Evolutionary conservation across 2,329 filamentous ascomycete species (phyloP), one percentile per base, ranked within the genome.

Genomic region (Phyllosticta paracitricarpa): DNA sequence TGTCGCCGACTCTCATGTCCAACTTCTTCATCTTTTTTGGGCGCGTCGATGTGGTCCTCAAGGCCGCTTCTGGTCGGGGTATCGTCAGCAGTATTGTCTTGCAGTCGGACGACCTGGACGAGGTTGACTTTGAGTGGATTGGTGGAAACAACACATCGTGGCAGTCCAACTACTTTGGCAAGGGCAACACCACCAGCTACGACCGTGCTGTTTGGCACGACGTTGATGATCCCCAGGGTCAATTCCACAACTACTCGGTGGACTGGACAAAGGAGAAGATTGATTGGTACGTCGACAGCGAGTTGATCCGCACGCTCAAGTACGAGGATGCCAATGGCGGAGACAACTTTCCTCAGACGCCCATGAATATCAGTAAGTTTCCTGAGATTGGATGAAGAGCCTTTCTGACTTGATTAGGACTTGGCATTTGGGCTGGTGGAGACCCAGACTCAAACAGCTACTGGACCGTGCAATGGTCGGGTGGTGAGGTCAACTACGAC

Each of bases 1-100:
- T 95, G 68, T 88, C 90, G 0, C 89, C 91, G 1, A 93, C 89
- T 2, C 81, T 96, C 59, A 81, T 85, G 65, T 87, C 88, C 61
- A 73, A 73, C 52, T 79, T 80, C 67, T 82, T 81, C 71, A 76
- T 84, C 67, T 76, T 82, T 67, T 83, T 82, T 65, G 81, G 81
- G 57, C 77, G 76, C 61, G 72, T 82, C 51, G 75, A 78, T 51
- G 72, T 81, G 24, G 69, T 77, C 59, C 71, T 81, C 66, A 75
- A 76, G 66, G 76, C 79, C 2, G 76, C 80, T 2, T 69, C 75
- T 5, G 81, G 81, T 57, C 68, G 65, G n/a, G 80, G 80, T 25
- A 78, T 81, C 61, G 73, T 82, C 63, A 79, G 76, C 64, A 77
- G 73, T 62, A 76, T 79, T 61, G 80, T 82, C 17, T 68, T 82